phyloP scores from a whole-genome alignment of 2,329 filamentous ascomycete genomes.

The Helicocarpus griseus region DNA sequence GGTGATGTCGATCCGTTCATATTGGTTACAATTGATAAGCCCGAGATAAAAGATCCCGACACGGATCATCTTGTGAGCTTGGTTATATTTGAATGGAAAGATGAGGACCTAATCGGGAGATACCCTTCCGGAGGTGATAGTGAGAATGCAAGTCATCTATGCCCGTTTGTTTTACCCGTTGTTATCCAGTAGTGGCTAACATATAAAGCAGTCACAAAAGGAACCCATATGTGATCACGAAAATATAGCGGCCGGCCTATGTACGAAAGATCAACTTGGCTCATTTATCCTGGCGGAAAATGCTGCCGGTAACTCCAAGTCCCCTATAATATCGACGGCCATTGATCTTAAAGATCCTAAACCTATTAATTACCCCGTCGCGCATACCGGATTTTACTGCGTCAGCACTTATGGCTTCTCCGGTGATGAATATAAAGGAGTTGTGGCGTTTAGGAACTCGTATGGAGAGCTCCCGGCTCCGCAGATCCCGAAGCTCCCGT shows the following conservation, averaged over 20 bases:
- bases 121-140: conserved; percentile 47
- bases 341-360: conserved; percentile 67
- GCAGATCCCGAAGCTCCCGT: conserved; percentile 93
- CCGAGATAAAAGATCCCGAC: conserved; percentile 41
- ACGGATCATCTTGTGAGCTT: conserved; percentile 70
- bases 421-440: conserved; percentile 60
- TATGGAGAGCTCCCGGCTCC: conserved; percentile 92
- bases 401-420: conserved; percentile 68
- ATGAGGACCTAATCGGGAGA: conserved; percentile 68
- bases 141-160: conserved; percentile 39
- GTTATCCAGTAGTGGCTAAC: conserved; percentile 25
- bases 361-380: conserved; percentile 69
- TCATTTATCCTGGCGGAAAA: conserved; percentile 74
- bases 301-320: conserved; percentile 60
- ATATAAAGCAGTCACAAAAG: conserved; percentile 36
- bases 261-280: conserved; percentile 67
- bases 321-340: conserved; percentile 66
- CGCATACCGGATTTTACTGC: conserved; percentile 93
- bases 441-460: conserved; percentile 88
- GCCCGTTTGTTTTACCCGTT: conserved; percentile 13
- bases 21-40: conserved; percentile 64
- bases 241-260: conserved; percentile 58
- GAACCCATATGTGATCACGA: conserved; percentile 68
- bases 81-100: conserved; percentile 89
- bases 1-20: conserved; percentile 85